Base-by-base conservation (phyloP, 768 basidiomycete species). In the Pholiota molesta region DNA sequence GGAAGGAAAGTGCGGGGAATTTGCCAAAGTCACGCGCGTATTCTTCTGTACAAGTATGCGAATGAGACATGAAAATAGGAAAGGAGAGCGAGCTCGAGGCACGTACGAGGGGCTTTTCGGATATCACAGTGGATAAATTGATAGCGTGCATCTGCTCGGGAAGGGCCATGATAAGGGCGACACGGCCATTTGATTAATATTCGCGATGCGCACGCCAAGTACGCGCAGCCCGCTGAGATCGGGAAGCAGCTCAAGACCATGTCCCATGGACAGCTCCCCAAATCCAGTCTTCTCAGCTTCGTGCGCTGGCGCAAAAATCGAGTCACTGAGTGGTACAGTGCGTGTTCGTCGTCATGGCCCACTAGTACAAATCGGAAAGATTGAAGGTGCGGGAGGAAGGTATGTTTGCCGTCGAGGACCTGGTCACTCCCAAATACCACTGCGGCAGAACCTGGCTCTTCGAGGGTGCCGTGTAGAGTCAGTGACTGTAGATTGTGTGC, bases 251-350 rank as follows among this genome's bases (percentile, higher is more conserved):
- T 73, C 11, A 76, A 73, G 14, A 84, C 82, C 23, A 89, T 73
- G 28, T 88, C 87, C 84, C 85, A 88, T 2, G 88, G 88, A 68
- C 88, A 90, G 60, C 73, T 79, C 2, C 88, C 87, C 35, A 90
- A 75, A 72, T 89, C 88, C 33, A 90, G 75, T 44, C 84, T 74
- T 42, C 87, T 70, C 33, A 89, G 72, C 52, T 74, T 77, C 61
- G 74, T 74, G 29, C 88, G 76, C 37, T 77, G 72, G 19, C 79
- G 77, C 23, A 89, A 69, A 67, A 89, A 87, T 59, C 79, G 79
- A 0, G 79, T 80, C 5, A 89, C 83, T 56, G 81, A 77, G 61
- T 80, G 75, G 69, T 86, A 89, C 13, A 90, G 71, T 2, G 52
- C 69, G 39, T 66, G 66, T 52, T 87, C 83, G 66, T 86, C 81